Evolutionary conservation across 768 basidiomycete genomes (phyloP).

Genomic region (Arthromyces matolae): DNA sequence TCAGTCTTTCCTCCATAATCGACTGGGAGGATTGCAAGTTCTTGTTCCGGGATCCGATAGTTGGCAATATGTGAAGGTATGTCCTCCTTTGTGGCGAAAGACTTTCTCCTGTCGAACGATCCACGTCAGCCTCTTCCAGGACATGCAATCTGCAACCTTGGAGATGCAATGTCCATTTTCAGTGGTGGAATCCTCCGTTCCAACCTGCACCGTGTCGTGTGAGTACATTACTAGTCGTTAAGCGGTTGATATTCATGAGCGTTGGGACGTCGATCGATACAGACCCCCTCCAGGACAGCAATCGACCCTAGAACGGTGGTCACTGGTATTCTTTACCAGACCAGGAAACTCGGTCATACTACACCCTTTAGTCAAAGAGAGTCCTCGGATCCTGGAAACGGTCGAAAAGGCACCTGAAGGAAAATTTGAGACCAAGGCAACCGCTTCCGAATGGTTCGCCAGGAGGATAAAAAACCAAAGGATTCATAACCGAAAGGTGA

Average conservation of each 20-base stretch:
- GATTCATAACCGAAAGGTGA: constrained; percentile 39
- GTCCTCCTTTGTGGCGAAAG: constrained; percentile 12
- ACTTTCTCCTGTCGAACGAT: background rate
- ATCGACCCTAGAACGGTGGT: constrained; percentile 52
- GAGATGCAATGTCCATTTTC: constrained; percentile 20
- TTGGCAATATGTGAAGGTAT: constrained; percentile 70
- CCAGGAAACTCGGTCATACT: constrained; percentile 52
- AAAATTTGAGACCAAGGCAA: constrained; percentile 32
- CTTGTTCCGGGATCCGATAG: constrained; percentile 54
- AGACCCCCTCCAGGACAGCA: constrained; percentile 62
- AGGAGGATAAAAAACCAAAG: constrained; percentile 43
- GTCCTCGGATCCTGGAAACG: constrained; percentile 44
- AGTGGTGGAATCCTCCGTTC: constrained; percentile 21
- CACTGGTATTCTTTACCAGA: constrained; percentile 64
- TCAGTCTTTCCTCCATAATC: constrained; percentile 68
- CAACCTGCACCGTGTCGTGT: constrained; percentile 19
- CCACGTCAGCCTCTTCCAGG: constrained; percentile 41
- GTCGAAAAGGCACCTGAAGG: constrained; percentile 35
- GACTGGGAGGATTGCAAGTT: constrained; percentile 67
- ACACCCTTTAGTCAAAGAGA: constrained; percentile 48
- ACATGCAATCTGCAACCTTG: constrained; percentile 53
- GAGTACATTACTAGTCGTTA: background rate
- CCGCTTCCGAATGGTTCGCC: constrained; percentile 40
- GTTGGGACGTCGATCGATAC: constrained; percentile 18
- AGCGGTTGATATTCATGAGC: background rate